Conservation (phyloP, 345 rosid species). For the Eutrema japonicum region DNA sequence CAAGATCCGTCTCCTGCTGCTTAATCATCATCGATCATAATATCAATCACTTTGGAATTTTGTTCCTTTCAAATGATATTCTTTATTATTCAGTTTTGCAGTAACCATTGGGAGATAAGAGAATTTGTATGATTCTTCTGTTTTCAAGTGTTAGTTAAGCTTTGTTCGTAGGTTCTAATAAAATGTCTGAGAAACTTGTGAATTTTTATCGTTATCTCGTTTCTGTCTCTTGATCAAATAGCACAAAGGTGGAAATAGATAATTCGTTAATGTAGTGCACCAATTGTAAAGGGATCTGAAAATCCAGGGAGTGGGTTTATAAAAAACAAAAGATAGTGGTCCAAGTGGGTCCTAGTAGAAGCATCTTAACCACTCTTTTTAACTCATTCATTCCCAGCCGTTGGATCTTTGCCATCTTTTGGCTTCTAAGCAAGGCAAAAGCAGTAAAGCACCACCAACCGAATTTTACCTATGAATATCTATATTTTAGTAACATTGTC, state of each 20-base stretch:
- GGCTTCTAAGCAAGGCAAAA: conserved; percentile 40
- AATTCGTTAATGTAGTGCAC: neutral
- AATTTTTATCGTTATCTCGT: neutral
- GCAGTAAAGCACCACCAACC: conserved; percentile 5
- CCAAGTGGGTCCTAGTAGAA: conserved; percentile 9
- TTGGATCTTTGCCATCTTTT: conserved; percentile 28
- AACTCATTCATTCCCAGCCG: conserved; percentile 31
- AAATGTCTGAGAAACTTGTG: conserved; percentile 27
- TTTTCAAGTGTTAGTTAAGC: neutral
- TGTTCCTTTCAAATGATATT: conserved; percentile 30
- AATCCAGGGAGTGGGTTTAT: neutral
- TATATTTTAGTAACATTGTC: conserved; percentile 3
- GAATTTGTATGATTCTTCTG: conserved; percentile 8
- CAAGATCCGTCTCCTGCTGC: conserved; percentile 91
- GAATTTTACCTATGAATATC: neutral
- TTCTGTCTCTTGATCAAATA: neutral
- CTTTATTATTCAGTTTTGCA: conserved; percentile 27
- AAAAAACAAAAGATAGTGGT: conserved; percentile 4
- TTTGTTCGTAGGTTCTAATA: conserved; percentile 26
- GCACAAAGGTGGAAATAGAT: neutral
- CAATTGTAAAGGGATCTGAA: neutral
- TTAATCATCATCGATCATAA: conserved; percentile 36
- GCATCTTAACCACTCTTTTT: conserved; percentile 17
- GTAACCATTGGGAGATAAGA: conserved; percentile 22
- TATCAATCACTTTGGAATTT: conserved; percentile 30